phyloP scores from a whole-genome alignment of 2,329 filamentous ascomycete genomes.

The Sphaceloma murrayae region DNA sequence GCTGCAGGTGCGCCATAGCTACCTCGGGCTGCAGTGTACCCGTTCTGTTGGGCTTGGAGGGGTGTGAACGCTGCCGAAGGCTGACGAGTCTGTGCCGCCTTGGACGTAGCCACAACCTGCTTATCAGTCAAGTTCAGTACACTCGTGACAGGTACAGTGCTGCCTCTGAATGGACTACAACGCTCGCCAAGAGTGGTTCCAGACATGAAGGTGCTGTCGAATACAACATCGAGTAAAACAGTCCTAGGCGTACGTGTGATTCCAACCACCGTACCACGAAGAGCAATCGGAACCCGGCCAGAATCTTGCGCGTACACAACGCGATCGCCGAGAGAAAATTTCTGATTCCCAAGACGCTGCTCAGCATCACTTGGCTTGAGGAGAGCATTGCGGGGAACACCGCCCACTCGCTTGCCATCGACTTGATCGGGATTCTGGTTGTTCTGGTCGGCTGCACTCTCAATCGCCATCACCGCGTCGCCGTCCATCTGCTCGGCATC shows the following conservation, averaged over 20 bases:
- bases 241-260: slow-evolving; percentile 79
- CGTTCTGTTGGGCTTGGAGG: slow-evolving; percentile 25
- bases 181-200: slow-evolving; percentile 84
- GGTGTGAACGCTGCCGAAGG: slow-evolving; percentile 20
- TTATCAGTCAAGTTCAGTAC: slow-evolving; percentile 78
- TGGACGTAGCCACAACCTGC: slow-evolving; percentile 60
- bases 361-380: slow-evolving; percentile 95
- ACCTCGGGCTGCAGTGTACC: slow-evolving; percentile 29
- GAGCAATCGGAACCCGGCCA: slow-evolving; percentile 88
- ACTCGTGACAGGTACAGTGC: slow-evolving; percentile 78
- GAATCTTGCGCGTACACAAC: slow-evolving; percentile 88
- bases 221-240: slow-evolving; percentile 80
- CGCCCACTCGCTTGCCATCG: slow-evolving; percentile 60
- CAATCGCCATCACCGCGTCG: slow-evolving; percentile 71
- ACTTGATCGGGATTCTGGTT: slow-evolving; percentile 41
- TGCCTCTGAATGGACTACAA: slow-evolving; percentile 86
- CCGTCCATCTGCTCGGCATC: slow-evolving; percentile 96
- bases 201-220: slow-evolving; percentile 93
- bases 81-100: slow-evolving; percentile 23
- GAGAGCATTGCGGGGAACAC: slow-evolving; percentile 76
- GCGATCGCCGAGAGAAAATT: slow-evolving; percentile 76
- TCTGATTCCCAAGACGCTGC: slow-evolving; percentile 76
- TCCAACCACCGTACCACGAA: slow-evolving; percentile 86
- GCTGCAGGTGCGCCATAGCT: slow-evolving; percentile 43
- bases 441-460: slow-evolving; percentile 60